A percentile compares a stretch with the other conserved stretches of the same genome.
Evolutionary conservation across 441 rosid genomes (phyloP).

Genomic region (Erysimum cheiri): DNA sequence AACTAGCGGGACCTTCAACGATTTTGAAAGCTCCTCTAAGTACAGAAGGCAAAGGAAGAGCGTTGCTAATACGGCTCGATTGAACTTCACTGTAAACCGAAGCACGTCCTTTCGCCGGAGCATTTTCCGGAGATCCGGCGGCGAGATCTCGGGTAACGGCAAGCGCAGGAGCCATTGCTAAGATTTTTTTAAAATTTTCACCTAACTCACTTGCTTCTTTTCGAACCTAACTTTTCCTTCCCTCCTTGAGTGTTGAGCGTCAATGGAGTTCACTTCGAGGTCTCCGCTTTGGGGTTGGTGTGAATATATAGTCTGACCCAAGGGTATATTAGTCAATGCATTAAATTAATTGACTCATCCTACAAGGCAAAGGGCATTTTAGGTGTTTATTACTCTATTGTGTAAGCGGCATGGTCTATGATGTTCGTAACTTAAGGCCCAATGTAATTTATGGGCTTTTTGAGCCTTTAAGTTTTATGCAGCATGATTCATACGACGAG

Average conservation of each 20-base stretch:
- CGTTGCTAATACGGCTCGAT: constrained; percentile 73
- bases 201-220: constrained; percentile 38
- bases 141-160: constrained; percentile 52
- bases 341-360: constrained; percentile 30
- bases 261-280: constrained; percentile 40
- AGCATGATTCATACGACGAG: background rate
- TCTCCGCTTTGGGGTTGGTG: constrained; percentile 45
- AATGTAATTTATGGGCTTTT: background rate
- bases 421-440: background rate
- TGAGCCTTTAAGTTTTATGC: too few species aligned
- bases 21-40: constrained; percentile 67
- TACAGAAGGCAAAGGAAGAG: constrained; percentile 88
- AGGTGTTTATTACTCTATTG: background rate
- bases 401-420: background rate
- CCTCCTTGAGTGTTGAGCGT: constrained; percentile 17
- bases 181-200: background rate
- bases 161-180: constrained; percentile 70
- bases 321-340: constrained; percentile 32
- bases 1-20: constrained; percentile 86
- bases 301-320: constrained; percentile 28
- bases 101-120: constrained; percentile 61
- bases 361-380: constrained; percentile 35
- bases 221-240: constrained; percentile 21
- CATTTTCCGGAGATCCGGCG: constrained; percentile 45
- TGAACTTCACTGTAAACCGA: constrained; percentile 95